A percentile compares a stretch with the other conserved stretches of the same genome.
These are phyloP conservation scores for Pleurotus citrinopileatus DNA, from an alignment of 768 basidiomycete genomes.

Conservation along the genomic window DNA sequence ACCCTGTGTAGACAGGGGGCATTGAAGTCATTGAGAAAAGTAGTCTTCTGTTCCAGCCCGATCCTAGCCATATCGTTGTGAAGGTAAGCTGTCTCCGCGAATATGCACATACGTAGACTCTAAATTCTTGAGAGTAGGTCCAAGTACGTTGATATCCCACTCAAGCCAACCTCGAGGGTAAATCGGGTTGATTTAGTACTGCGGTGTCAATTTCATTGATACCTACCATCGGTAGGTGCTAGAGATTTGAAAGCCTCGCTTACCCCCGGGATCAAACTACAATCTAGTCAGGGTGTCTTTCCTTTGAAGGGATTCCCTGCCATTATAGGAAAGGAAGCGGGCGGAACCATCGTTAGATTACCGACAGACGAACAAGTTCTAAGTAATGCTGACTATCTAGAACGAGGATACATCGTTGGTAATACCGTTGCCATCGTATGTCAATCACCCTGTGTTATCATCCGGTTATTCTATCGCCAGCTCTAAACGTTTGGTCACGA, in stretches of 20 bases:
- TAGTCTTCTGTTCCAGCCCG: slow-evolving; percentile 54
- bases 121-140: not conserved
- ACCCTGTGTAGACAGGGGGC: slow-evolving; percentile 51
- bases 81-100: slow-evolving; percentile 23
- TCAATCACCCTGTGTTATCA: not conserved
- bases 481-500: not conserved
- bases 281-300: slow-evolving; percentile 62
- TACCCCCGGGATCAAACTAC: not conserved
- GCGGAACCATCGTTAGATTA: slow-evolving; percentile 73
- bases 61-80: slow-evolving; percentile 57
- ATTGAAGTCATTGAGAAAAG: slow-evolving; percentile 74
- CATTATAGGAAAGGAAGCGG: slow-evolving; percentile 73
- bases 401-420: slow-evolving; percentile 65
- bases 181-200: slow-evolving; percentile 54
- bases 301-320: slow-evolving; percentile 55
- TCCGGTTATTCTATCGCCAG: not conserved
- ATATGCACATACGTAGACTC: not conserved
- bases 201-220: slow-evolving; percentile 87
- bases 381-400: slow-evolving; percentile 59
- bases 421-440: slow-evolving; percentile 69
- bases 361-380: slow-evolving; percentile 65
- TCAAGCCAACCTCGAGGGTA: not conserved
- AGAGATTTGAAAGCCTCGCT: not conserved
- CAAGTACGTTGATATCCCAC: slow-evolving; percentile 21
- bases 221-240: slow-evolving; percentile 66